Evolutionary conservation across 768 basidiomycete genomes (phyloP).

Genomic region (Fistulinella prunicolor): DNA sequence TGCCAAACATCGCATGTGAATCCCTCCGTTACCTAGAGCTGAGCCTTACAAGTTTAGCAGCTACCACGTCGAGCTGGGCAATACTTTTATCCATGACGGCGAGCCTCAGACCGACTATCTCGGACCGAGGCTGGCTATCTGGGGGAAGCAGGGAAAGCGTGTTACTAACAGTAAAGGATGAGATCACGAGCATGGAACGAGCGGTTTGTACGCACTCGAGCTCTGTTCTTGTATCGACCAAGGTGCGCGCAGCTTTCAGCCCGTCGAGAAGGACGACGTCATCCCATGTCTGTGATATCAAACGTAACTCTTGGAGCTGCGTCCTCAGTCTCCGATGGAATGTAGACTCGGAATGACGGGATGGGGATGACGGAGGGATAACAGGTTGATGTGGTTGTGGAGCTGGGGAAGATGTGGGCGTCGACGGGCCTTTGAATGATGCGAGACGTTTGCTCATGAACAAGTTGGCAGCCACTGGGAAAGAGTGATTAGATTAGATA

Average conservation of each 20-base stretch:
- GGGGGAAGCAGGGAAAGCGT: slow-evolving; percentile 51
- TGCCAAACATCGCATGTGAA: slow-evolving; percentile 25
- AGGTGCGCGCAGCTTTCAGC: slow-evolving; percentile 63
- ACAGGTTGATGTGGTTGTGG: slow-evolving; percentile 36
- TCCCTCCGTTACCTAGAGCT: neutral
- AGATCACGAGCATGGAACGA: neutral
- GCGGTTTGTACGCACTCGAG: slow-evolving; percentile 61
- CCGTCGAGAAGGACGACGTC: slow-evolving; percentile 80
- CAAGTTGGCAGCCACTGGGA: neutral
- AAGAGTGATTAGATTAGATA: neutral
- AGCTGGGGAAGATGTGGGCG: slow-evolving; percentile 67
- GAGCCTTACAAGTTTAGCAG: slow-evolving; percentile 61
- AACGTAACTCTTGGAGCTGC: slow-evolving; percentile 63
- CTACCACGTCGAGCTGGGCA: slow-evolving; percentile 52
- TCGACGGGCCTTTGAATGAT: slow-evolving; percentile 79
- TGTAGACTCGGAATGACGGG: slow-evolving; percentile 57
- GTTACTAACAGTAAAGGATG: slow-evolving; percentile 46
- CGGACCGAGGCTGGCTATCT: slow-evolving; percentile 52
- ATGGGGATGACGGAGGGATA: slow-evolving; percentile 42
- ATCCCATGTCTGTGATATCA: slow-evolving; percentile 72
- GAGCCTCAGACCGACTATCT: slow-evolving; percentile 64
- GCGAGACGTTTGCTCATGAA: slow-evolving; percentile 58
- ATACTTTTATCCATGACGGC: slow-evolving; percentile 65
- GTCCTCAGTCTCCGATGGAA: slow-evolving; percentile 77
- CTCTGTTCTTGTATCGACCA: slow-evolving; percentile 79